Conservation (phyloP, 768 basidiomycete genomes). For the Gymnopilus junonius region DNA sequence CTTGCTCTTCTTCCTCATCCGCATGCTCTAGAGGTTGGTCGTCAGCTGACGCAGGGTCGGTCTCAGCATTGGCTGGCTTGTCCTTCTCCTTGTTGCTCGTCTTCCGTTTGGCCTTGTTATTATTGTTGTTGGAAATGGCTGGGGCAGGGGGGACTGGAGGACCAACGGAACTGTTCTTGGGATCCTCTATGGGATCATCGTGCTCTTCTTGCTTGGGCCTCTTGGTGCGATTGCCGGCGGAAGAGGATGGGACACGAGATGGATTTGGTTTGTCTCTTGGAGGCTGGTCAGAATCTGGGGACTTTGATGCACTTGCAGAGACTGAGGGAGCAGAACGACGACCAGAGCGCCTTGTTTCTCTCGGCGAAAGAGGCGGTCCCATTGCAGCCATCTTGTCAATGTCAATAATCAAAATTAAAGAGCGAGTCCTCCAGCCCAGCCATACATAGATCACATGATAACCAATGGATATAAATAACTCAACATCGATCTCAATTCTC, state of each 20-base stretch:
- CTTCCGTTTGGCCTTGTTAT: slow-evolving; percentile 60
- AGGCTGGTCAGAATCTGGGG: slow-evolving; percentile 69
- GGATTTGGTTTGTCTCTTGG: slow-evolving; percentile 52
- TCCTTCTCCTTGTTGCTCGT: slow-evolving; percentile 67
- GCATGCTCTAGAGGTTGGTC: slow-evolving; percentile 44
- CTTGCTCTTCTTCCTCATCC: slow-evolving; percentile 66
- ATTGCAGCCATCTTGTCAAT: slow-evolving; percentile 59
- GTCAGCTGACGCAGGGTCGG: slow-evolving; percentile 32
- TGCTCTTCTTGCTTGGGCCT: slow-evolving; percentile 76
- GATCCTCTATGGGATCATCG: slow-evolving; percentile 64
- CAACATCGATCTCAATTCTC: slow-evolving; percentile 4
- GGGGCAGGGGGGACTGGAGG: slow-evolving; percentile 38
- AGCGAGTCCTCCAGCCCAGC: too few species aligned
- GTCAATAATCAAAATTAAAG: background rate
- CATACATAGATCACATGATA: slow-evolving; percentile 6
- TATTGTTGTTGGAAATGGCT: slow-evolving; percentile 31
- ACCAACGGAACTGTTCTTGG: slow-evolving; percentile 45
- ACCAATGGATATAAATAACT: background rate
- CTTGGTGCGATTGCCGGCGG: slow-evolving; percentile 52
- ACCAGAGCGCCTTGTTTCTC: slow-evolving; percentile 79
- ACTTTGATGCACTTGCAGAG: slow-evolving; percentile 72
- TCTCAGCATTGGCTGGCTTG: slow-evolving; percentile 33
- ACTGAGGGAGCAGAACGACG: slow-evolving; percentile 71
- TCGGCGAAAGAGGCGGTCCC: slow-evolving; percentile 79
- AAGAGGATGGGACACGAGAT: slow-evolving; percentile 45